A percentile compares a stretch with the other conserved stretches of the same genome.
phyloP scores from a whole-genome alignment of 2,329 filamentous ascomycete genomes.

The Aspergillus sp. region DNA sequence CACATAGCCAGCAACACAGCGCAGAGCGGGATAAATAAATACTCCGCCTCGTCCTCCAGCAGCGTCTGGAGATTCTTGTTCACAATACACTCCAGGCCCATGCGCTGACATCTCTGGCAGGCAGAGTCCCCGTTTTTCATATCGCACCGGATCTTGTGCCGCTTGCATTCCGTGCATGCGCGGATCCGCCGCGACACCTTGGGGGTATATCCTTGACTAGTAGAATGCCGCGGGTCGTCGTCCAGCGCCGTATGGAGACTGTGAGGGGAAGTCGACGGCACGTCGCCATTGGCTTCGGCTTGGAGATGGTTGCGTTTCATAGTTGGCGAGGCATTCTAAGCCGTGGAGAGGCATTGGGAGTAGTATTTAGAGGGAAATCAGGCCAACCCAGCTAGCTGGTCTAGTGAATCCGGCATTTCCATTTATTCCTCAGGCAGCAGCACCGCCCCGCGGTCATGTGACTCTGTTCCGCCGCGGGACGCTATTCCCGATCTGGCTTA shows the following conservation, averaged over 20 bases:
- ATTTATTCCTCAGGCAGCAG: conserved; percentile 18
- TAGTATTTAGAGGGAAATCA: too few relatives aligned
- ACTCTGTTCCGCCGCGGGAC: not conserved
- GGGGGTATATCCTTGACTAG: conserved; percentile 22
- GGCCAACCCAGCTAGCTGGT: too few relatives aligned
- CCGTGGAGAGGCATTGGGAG: too few relatives aligned
- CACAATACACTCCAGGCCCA: conserved; percentile 42
- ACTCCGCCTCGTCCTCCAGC: conserved; percentile 41
- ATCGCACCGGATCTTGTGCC: conserved; percentile 48
- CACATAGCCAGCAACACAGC: conserved; percentile 8
- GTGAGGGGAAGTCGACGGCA: conserved; percentile 24
- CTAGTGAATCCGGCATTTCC: too few relatives aligned
- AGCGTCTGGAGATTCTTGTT: conserved; percentile 45
- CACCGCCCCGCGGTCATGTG: too few relatives aligned
- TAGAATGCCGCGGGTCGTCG: conserved; percentile 18
- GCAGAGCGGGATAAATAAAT: conserved; percentile 10
- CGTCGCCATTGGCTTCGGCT: conserved; percentile 29
- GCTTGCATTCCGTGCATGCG: conserved; percentile 45
- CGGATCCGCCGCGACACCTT: conserved; percentile 38
- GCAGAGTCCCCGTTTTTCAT: conserved; percentile 41
- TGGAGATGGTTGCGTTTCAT: conserved; percentile 34
- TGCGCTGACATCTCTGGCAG: conserved; percentile 42
- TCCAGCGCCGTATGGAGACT: conserved; percentile 16
- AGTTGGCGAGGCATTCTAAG: not conserved
- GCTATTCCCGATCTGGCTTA: conserved; percentile 12